These are phyloP conservation scores for Eucalyptus melliodora DNA, from an alignment of 345 rosid genomes.

Conservation along the genomic window DNA sequence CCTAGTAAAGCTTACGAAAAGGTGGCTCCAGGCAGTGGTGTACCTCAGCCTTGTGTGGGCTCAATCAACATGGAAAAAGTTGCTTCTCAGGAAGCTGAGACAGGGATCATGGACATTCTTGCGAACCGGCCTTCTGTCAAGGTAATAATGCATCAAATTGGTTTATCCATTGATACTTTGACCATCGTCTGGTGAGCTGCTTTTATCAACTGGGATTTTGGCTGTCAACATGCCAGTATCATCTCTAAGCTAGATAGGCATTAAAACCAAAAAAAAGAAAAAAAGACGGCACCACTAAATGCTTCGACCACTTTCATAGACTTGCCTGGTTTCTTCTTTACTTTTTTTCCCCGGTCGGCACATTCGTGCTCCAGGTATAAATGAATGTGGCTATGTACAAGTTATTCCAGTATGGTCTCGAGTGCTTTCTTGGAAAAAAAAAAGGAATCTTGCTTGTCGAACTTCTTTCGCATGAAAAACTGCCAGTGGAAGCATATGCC, in stretches of 20 bases:
- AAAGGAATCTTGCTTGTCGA: background rate
- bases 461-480: background rate
- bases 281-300: background rate
- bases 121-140: constrained; percentile 53
- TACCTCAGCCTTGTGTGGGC: constrained; percentile 67
- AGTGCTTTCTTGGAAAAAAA: background rate
- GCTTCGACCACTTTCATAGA: background rate
- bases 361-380: background rate
- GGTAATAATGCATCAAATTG: constrained; percentile 13
- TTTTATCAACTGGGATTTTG: background rate
- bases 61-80: constrained; percentile 68
- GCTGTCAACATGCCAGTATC: background rate
- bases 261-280: background rate
- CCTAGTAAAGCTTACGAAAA: constrained; percentile 66
- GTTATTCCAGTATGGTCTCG: background rate
- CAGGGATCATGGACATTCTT: constrained; percentile 57
- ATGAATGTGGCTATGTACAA: background rate
- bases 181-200: background rate
- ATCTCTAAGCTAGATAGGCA: background rate
- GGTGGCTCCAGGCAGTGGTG: constrained; percentile 52
- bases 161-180: background rate
- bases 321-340: background rate
- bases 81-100: constrained; percentile 70
- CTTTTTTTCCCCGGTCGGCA: background rate
- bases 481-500: background rate